These are phyloP conservation scores for Flaveria linearis DNA, from an alignment of 129 eudicot genomes.

Conservation along the genomic window DNA sequence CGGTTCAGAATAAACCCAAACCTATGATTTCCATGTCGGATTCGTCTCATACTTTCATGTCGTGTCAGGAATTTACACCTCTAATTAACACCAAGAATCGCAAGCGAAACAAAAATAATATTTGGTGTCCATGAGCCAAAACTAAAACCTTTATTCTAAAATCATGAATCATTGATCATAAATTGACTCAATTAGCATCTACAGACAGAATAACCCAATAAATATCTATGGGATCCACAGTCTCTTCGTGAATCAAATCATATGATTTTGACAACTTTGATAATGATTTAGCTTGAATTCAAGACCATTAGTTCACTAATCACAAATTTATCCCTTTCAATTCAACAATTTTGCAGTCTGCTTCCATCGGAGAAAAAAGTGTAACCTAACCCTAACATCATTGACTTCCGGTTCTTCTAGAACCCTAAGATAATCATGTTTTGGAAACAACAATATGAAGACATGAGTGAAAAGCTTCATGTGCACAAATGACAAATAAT, in stretches of 20 bases:
- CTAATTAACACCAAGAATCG: not conserved
- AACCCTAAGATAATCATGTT: not conserved
- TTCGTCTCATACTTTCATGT: not conserved
- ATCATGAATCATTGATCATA: not conserved
- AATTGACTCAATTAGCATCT: not conserved
- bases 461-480: no score
- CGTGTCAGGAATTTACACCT: not conserved
- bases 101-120: not conserved
- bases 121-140: not conserved
- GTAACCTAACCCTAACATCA: constrained; percentile 28
- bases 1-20: not conserved
- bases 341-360: not conserved
- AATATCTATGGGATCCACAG: constrained; percentile 8
- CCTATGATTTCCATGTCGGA: not conserved
- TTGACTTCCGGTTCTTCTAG: not conserved
- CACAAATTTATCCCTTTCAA: constrained; percentile 8
- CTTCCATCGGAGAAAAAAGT: constrained; percentile 11
- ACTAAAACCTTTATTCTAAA: not conserved
- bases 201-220: not conserved
- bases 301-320: not conserved
- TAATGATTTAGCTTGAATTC: not conserved
- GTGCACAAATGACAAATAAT: no score
- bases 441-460: no score
- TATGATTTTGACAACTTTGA: constrained; percentile 28
- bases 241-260: constrained; percentile 13